Conservation (phyloP, 352 stramenopile genomes). For the Pythium coloratum region DNA sequence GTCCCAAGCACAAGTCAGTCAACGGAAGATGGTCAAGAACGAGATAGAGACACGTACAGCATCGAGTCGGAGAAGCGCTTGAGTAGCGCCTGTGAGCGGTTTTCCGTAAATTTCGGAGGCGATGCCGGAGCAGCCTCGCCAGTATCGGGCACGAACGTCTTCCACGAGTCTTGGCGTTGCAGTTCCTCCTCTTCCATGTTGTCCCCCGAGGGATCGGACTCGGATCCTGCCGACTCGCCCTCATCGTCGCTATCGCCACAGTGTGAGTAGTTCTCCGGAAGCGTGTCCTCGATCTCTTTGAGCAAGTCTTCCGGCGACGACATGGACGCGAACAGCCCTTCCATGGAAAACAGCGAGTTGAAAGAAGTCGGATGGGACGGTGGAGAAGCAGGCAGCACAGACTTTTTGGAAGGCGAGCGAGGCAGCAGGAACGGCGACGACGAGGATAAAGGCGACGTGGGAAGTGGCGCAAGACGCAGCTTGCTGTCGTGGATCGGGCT, state of each 20-base stretch:
- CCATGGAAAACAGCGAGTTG: slow-evolving; percentile 11
- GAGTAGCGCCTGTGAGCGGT: slow-evolving; percentile 22
- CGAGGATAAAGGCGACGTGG: not conserved
- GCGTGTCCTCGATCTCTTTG: slow-evolving; percentile 60
- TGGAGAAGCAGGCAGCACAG: not conserved
- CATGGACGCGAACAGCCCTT: slow-evolving; percentile 37
- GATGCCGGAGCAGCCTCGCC: not conserved
- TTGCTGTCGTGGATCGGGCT: slow-evolving; percentile 13
- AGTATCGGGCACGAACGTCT: slow-evolving; percentile 7
- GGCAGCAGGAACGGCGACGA: slow-evolving; percentile 11
- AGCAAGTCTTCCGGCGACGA: slow-evolving; percentile 53
- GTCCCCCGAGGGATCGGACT: slow-evolving; percentile 73
- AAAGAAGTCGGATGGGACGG: slow-evolving; percentile 2
- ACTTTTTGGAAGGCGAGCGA: not conserved
- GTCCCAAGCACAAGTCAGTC: not conserved
- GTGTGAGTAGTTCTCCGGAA: slow-evolving; percentile 45
- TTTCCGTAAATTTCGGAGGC: slow-evolving; percentile 12
- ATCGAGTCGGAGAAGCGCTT: slow-evolving; percentile 35
- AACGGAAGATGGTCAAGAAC: not conserved
- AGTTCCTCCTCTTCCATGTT: slow-evolving; percentile 66
- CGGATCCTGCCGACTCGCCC: slow-evolving; percentile 54
- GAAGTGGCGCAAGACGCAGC: slow-evolving; percentile 20
- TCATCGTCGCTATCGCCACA: slow-evolving; percentile 38
- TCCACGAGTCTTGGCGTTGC: slow-evolving; percentile 30
- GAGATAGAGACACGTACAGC: slow-evolving; percentile 20